Base-by-base conservation (phyloP, 352 stramenopile genomes). In the Pythium brachiatum region DNA sequence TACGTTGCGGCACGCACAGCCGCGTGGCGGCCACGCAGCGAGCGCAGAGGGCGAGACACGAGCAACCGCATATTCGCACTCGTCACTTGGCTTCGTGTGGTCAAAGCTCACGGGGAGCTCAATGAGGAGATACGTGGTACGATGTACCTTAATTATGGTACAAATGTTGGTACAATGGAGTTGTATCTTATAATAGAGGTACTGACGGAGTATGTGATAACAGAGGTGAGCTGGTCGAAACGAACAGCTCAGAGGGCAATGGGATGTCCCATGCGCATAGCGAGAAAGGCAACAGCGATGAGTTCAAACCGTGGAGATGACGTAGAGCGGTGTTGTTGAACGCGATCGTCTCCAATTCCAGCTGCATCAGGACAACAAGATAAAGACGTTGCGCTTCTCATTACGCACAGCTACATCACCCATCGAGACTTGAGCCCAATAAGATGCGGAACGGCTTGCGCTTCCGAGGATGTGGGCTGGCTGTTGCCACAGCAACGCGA, bases 81-180 rank as follows among this genome's bases (percentile, higher is more conserved):
- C 11, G 16, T 13, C 41, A 48, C 41, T 48, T 48, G 41, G 41
- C 5, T 48, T 46, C 41, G 41, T 48, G 41, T 48, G 41, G 41
- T 48, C 41, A 48, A 48, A 48, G 41, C 41, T 53, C n/a, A 53
- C 46, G 46, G 46, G 25, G 16, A 21, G 44, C 12, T 11, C 12
- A 53, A 48, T n/a, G 41, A 48, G 41, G 41, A 36, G 29, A 43
- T 41, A 56, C 50, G 9, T 29, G 51, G 26, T 44, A 57, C 51
- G 25, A 1, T 13, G 51, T 57, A 57, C 26, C 51, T 5, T 44
- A 16, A 13, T 18, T 29, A 44, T 16, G 51, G 51, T 57, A 39
- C 51, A 29, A 25, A 0, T 29, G 9, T 18, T n/a, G 51, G 26
- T 55, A 55, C 27, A 34, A 16, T 20, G 20, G 44, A 31, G 29